Evolutionary conservation across 495 filamentous ascomycete species (phyloP), one percentile per base, ranked within the genome.

Genomic region (Trichoderma erinaceum): DNA sequence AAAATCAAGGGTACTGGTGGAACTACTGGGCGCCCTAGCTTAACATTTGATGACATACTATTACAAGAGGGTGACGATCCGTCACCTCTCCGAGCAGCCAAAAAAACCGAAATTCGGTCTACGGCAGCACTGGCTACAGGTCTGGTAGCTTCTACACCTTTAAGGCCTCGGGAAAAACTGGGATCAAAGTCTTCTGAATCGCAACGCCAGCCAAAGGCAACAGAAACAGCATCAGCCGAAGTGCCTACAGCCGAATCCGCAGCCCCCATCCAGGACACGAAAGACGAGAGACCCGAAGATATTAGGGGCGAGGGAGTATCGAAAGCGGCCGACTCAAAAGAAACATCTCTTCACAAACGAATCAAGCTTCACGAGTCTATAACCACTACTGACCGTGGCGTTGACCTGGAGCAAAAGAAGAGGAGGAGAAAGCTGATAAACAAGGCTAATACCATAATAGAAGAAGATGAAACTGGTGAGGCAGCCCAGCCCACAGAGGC

Each of bases 361-460:
- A 56, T 25, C 61, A 11, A 63, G 41, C 41, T 43, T 16, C 18
- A 68, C n/a, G 50, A 63, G 29, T 18, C 70, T 10, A 23, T 69
- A 6, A 23, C 23, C n/a, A n/a, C 67, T 27, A 69, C 23, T 46
- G 67, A 27, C 23, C 27, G 16, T 25, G 58, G n/a, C 27, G 32
- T 41, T 10, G 65, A 41, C 21, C 38, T 41, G 0, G 61, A 46
- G 27, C 7, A 44, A n/a, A 41, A 41, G 10, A 90, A 87, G 79
- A 84, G 85, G 70, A 93, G 90, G 80, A 93, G 89, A 50, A 95
- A 92, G 75, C 69, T 83, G 25, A 71, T 88, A 2, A 85, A 92
- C 16, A 86, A 87, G 15, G 80, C 79, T 23, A 89, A 86, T 75
- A 90, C 84, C 35, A 70, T 95, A 21, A 90, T 95, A 71, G 90